Conservation (phyloP, 495 filamentous ascomycete genomes). For the Trichoderma gamsii region DNA sequence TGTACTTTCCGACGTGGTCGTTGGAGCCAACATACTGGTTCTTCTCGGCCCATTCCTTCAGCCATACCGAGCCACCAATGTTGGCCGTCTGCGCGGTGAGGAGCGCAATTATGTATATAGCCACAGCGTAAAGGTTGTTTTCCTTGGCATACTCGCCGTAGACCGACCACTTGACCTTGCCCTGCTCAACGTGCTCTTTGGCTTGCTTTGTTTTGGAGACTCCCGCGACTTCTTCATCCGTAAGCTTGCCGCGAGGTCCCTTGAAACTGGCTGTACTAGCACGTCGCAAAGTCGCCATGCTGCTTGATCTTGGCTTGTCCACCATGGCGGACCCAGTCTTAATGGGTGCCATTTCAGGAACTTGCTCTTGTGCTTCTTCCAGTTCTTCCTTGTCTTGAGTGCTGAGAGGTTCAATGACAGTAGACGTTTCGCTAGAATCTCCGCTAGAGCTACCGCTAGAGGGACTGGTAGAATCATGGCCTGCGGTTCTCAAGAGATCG, state of each 20-base stretch:
- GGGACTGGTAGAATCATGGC: conserved; percentile 42
- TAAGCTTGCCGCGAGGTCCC: conserved; percentile 72
- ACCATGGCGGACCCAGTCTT: conserved; percentile 38
- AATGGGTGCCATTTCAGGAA: conserved; percentile 68
- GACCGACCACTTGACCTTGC: conserved; percentile 91
- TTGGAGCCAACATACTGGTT: conserved; percentile 66
- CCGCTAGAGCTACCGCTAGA: conserved; percentile 27
- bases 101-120: conserved; percentile 70
- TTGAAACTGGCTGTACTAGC: conserved; percentile 89
- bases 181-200: conserved; percentile 84
- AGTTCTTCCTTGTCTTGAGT: conserved; percentile 50
- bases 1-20: conserved; percentile 74
- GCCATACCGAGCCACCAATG: conserved; percentile 79
- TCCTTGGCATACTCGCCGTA: conserved; percentile 88
- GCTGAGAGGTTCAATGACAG: conserved; percentile 47
- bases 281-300: conserved; percentile 71
- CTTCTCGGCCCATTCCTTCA: conserved; percentile 83
- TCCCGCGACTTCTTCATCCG: conserved; percentile 70
- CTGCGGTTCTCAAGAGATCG: conserved; percentile 73
- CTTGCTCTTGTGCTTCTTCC: conserved; percentile 65
- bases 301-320: conserved; percentile 50
- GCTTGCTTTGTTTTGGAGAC: conserved; percentile 68
- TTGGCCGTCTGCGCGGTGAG: conserved; percentile 74
- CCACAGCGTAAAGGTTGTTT: conserved; percentile 80
- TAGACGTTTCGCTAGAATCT: conserved; percentile 55